These are phyloP conservation scores for Pythium aristosporum DNA, from an alignment of 352 stramenopile species.

Conservation along the genomic window DNA sequence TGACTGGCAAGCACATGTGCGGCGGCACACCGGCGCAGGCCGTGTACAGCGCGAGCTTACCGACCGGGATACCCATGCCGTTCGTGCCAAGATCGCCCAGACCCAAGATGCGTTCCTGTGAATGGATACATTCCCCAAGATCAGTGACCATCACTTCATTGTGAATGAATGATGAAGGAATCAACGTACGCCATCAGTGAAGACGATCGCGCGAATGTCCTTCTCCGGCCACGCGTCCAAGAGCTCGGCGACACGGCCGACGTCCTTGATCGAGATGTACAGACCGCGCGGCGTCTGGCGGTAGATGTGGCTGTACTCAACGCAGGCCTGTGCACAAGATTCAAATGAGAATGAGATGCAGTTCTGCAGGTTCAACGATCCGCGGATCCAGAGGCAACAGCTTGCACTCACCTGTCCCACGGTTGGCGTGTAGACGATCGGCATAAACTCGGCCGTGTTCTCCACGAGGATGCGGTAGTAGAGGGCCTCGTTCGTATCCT, in stretches of 20 bases:
- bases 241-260: slow-evolving; percentile 85
- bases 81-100: slow-evolving; percentile 94
- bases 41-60: slow-evolving; percentile 95
- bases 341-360: background rate
- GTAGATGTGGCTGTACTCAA: slow-evolving; percentile 92
- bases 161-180: background rate
- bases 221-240: slow-evolving; percentile 96
- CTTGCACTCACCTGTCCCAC: slow-evolving; percentile 79
- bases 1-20: slow-evolving; percentile 92
- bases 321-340: slow-evolving; percentile 44
- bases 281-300: slow-evolving; percentile 87
- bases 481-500: slow-evolving; percentile 88
- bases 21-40: slow-evolving; percentile 92
- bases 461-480: slow-evolving; percentile 92
- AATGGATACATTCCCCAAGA: background rate
- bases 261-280: slow-evolving; percentile 89
- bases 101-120: slow-evolving; percentile 90
- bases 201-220: slow-evolving; percentile 95
- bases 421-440: slow-evolving; percentile 97
- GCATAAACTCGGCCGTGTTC: slow-evolving; percentile 92
- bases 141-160: background rate
- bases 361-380: background rate
- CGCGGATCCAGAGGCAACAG: too few species aligned
- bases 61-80: slow-evolving; percentile 92
- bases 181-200: slow-evolving; percentile 90